A percentile compares a stretch with the other conserved stretches of the same genome.
Conservation (phyloP, 768 basidiomycete genomes). For the Boletus vermiculosoides region DNA sequence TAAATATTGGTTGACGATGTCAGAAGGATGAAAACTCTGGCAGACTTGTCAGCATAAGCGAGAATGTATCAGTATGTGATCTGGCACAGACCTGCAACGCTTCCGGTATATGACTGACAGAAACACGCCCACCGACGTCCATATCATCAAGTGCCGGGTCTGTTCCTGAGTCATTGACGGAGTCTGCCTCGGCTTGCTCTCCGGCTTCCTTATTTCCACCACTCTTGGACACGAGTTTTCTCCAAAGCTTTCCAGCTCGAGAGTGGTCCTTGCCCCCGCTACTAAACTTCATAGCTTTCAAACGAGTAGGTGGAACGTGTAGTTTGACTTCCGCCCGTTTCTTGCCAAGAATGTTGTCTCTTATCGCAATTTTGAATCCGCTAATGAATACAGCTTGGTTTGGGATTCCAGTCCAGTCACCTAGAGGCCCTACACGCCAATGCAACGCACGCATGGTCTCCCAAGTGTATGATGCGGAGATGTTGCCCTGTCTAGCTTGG, state of each 20-base stretch:
- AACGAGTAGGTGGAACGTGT: neutral
- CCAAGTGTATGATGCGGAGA: conserved; percentile 13
- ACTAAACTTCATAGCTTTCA: neutral
- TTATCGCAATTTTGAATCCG: conserved; percentile 23
- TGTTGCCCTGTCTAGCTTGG: neutral
- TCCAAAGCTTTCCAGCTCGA: neutral
- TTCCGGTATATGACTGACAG: conserved; percentile 2
- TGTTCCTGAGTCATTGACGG: neutral
- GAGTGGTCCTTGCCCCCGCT: neutral
- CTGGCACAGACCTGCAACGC: neutral
- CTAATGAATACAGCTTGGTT: conserved; percentile 25
- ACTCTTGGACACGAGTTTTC: neutral
- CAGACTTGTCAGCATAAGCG: neutral
- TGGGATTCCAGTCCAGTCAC: neutral
- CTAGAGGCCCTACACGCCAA: conserved; percentile 6
- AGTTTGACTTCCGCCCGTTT: conserved; percentile 6
- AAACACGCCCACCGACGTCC: neutral
- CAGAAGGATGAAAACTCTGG: conserved; percentile 13
- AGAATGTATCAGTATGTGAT: neutral
- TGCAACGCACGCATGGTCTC: conserved; percentile 9
- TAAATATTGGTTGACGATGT: conserved; percentile 13
- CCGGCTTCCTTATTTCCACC: neutral
- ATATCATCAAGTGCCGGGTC: too few species aligned
- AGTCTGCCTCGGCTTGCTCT: neutral
- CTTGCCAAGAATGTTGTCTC: conserved; percentile 1